Evolutionary conservation across 2,329 filamentous ascomycete genomes (phyloP).

Genomic region (Colletotrichum sp.): DNA sequence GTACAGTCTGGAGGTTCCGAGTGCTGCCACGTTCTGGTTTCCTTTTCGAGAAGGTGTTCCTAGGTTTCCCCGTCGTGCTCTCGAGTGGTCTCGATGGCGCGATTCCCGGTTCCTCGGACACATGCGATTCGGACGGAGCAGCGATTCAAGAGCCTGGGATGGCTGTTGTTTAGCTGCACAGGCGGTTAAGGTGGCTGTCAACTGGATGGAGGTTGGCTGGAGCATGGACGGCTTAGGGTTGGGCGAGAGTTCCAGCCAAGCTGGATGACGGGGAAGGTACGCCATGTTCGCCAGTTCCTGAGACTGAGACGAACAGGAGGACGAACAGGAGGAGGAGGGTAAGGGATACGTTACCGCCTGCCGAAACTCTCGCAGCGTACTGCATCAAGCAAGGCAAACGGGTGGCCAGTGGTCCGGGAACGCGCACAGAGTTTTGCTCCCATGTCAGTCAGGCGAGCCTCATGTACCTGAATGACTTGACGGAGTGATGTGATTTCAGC

Average conservation of each 20-base stretch:
- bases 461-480: not conserved
- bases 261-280: conserved; percentile 3
- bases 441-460: not conserved
- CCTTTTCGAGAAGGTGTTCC: not conserved
- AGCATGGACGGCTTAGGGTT: not conserved
- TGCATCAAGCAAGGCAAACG: not conserved
- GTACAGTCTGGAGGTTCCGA: not conserved
- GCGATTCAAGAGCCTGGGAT: not conserved
- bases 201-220: not conserved
- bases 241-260: not conserved
- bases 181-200: not conserved
- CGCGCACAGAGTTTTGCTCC: conserved; percentile 1
- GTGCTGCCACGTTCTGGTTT: not conserved
- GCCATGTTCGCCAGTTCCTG: conserved; percentile 7
- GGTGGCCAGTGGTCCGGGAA: conserved; percentile 6
- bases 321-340: not conserved
- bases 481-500: not conserved
- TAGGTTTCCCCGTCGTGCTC: not conserved
- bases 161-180: not conserved
- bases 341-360: not conserved
- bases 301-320: conserved; percentile 15
- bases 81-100: not conserved
- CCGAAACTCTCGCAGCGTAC: conserved; percentile 7
- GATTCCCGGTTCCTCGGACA: not conserved
- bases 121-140: not conserved